Evolutionary conservation across 352 stramenopile genomes (phyloP).

Genomic region (Globisporangium mamillatum): DNA sequence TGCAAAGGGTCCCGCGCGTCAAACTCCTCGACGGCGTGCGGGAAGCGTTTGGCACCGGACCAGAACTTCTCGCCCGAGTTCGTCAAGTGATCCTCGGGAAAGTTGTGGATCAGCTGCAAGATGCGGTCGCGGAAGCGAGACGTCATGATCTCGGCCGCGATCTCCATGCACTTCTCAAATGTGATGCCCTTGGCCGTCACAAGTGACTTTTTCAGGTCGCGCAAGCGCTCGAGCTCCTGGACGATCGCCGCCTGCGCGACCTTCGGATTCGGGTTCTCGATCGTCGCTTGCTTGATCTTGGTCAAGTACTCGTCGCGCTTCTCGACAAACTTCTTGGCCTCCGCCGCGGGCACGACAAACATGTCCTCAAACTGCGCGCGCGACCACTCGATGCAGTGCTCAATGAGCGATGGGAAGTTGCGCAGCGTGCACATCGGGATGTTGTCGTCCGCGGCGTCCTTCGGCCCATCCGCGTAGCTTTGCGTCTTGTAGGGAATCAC

Average conservation of each 20-base stretch:
- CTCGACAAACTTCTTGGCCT: constrained; percentile 85
- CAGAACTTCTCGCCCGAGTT: constrained; percentile 84
- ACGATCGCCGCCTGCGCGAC: constrained; percentile 60
- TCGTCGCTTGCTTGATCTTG: constrained; percentile 62
- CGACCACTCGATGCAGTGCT: constrained; percentile 99
- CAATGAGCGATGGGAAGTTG: constrained; percentile 96
- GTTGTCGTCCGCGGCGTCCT: constrained; percentile 97
- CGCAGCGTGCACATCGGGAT: constrained; percentile 99
- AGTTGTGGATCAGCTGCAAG: constrained; percentile 83
- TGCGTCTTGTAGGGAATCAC: constrained; percentile 85
- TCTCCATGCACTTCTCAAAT: constrained; percentile 69
- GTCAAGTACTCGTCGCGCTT: constrained; percentile 70
- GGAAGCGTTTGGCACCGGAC: constrained; percentile 84
- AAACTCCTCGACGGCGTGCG: constrained; percentile 59
- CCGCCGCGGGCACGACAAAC: constrained; percentile 76
- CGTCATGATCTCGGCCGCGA: constrained; percentile 77
- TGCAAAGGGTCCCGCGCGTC: constrained; percentile 62
- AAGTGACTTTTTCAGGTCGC: constrained; percentile 50
- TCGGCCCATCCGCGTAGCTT: constrained; percentile 94
- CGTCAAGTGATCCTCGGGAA: constrained; percentile 79
- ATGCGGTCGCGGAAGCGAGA: constrained; percentile 87
- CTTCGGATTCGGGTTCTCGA: constrained; percentile 78
- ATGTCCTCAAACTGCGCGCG: constrained; percentile 84
- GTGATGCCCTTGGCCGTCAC: constrained; percentile 48
- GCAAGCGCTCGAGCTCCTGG: constrained; percentile 72